Evolutionary conservation across 805 yeast genomes (phyloP).

Genomic region (Candida peoriensis): DNA sequence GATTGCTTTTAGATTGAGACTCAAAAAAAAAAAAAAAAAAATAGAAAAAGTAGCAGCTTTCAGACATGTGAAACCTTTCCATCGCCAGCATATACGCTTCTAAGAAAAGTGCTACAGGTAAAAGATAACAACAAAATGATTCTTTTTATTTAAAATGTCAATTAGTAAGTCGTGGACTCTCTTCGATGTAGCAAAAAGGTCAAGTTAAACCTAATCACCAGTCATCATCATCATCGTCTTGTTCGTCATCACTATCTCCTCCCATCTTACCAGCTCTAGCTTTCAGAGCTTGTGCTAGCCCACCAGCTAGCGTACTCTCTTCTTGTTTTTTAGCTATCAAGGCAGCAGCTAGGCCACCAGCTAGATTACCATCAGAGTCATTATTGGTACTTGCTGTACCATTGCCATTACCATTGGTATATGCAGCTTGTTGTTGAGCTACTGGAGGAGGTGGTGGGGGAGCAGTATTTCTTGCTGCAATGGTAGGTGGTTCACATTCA

Average conservation of each 20-base stretch:
- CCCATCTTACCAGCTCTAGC: conserved; percentile 66
- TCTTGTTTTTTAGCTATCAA: conserved; percentile 57
- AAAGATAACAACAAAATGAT: no score
- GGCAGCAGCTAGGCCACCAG: conserved; percentile 65
- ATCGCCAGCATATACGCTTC: no score
- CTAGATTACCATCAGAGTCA: conserved; percentile 25
- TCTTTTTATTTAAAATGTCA: no score
- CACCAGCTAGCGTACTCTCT: conserved; percentile 67
- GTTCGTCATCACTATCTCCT: conserved; percentile 62
- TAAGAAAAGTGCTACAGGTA: no score
- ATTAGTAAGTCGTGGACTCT: no score
- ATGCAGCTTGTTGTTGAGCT: conserved; percentile 4
- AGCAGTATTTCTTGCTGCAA: conserved; percentile 33
- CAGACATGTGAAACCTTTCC: no score
- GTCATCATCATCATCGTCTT: conserved; percentile 68
- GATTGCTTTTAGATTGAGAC: no score
- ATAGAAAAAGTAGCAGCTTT: no score
- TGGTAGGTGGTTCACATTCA: conserved; percentile 34
- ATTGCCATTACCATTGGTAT: conserved; percentile 11
- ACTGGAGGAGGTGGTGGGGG: conserved; percentile 35
- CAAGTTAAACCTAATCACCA: conserved; percentile 58
- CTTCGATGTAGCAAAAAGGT: no score
- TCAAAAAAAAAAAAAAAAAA: no score
- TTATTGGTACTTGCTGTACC: conserved; percentile 5
- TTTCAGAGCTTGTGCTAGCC: conserved; percentile 82